phyloP scores from a whole-genome alignment of 345 rosid genomes.

The Linum tenue region DNA sequence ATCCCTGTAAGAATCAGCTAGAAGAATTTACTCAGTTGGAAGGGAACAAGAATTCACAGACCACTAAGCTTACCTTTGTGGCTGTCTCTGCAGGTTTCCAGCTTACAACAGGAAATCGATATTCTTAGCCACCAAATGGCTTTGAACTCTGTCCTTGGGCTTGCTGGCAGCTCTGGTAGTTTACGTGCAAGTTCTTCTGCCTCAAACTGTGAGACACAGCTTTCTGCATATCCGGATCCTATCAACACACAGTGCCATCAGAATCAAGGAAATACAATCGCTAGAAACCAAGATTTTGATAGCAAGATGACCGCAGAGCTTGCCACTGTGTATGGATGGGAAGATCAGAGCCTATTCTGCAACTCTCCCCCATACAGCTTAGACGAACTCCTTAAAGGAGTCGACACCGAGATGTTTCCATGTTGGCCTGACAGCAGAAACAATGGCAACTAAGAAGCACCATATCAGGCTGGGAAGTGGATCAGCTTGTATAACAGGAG shows the following conservation, averaged over 20 bases:
- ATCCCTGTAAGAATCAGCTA: not conserved
- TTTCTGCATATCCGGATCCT: slow-evolving; percentile 18
- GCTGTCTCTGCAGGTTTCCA: slow-evolving; percentile 39
- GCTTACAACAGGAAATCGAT: slow-evolving; percentile 53
- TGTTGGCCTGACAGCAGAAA: slow-evolving; percentile 21
- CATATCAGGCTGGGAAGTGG: not conserved
- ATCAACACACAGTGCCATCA: slow-evolving; percentile 27
- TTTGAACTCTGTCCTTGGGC: slow-evolving; percentile 19
- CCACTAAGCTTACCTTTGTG: slow-evolving; percentile 1
- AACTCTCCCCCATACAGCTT: slow-evolving; percentile 19
- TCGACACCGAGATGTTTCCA: slow-evolving; percentile 28
- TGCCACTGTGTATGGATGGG: slow-evolving; percentile 23
- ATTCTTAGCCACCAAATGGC: slow-evolving; percentile 43
- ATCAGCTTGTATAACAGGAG: slow-evolving; percentile 3
- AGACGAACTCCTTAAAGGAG: slow-evolving; percentile 29
- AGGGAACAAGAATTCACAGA: not conserved
- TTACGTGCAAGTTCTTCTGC: slow-evolving; percentile 11
- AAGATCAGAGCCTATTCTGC: slow-evolving; percentile 19
- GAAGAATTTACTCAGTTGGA: not conserved
- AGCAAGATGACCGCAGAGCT: slow-evolving; percentile 15
- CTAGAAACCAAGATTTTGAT: slow-evolving; percentile 20
- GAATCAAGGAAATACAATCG: slow-evolving; percentile 25
- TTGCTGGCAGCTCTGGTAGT: slow-evolving; percentile 16
- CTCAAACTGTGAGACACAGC: slow-evolving; percentile 18
- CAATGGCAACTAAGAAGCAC: slow-evolving; percentile 12